Evolutionary conservation across 306 rosid species (phyloP), one percentile per base, ranked within the genome.

Genomic region (Geum urbanum): DNA sequence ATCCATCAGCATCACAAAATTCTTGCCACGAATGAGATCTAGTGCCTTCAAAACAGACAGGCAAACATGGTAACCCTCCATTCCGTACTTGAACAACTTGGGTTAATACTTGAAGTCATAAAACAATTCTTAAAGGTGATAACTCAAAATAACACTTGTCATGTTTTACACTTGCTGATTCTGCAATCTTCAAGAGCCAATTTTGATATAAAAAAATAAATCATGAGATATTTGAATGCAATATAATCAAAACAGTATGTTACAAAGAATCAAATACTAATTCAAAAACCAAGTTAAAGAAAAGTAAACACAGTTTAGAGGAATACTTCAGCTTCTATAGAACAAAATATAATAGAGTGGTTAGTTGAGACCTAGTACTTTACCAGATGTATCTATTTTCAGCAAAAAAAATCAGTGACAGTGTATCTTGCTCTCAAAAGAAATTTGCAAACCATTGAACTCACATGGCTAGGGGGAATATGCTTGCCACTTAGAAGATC

Each of bases 401-500:
- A 40, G 18, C 20, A 19, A 41, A 68, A 41, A 68, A 3, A 20
- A 11, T 40, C 40, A 0, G 24, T 0, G 22, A 53, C 27, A 24
- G 15, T 7, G 14, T 16, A 16, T 3, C 7, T 54, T 55, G 43
- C 43, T 22, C 24, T 43, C 54, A 5, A 8, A 55, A 22, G 44
- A 43, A 55, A 24, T 4, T 32, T 3, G 37, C 37, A 32, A 32
- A 19, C 41, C 20, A 53, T 14, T 58, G 68, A 82, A 70, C 94
- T 86, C 78, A 91, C 97, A 73, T 87, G 97, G 84, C 91, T 91
- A 48, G 96, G 97, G 27, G 97, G 97, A 69, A 91, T 88, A 70
- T 91, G 97, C 79, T 91, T 91, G 68, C 97, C 97, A 79, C 97
- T 91, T 78, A 91, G 84, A 81, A 91, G 96, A 84, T 91, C 97